Base-by-base conservation (phyloP, 2,329 filamentous ascomycete species). In the Blumeria hordei region DNA sequence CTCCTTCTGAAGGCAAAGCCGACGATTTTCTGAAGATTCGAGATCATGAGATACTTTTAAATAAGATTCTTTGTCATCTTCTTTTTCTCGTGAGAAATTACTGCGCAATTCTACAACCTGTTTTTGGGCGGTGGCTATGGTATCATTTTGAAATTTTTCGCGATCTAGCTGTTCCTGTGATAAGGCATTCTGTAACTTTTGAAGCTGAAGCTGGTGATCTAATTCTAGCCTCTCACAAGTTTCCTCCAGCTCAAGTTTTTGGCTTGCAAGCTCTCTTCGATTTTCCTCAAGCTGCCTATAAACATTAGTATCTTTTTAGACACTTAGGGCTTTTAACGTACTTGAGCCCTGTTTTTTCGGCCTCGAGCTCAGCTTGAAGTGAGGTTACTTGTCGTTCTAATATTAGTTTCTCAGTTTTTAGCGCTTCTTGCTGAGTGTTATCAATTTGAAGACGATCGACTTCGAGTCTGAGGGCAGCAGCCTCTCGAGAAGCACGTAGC, bases 311-410 rank as follows among this genome's bases (percentile, higher is more conserved):
- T 64, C 65, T 67, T 63, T 72, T 62, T 63, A 65, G 60, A 62
- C 68, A 28, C 21, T 28, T 28, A 4, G 21, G 21, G 21, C 21
- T 28, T 2, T 28, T 28, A 3, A 74, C 74, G 54, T 80, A 76
- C 60, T 81, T 76, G 8, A 76, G 71, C 3, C 79, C 74, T n/a
- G 80, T 76, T 66, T 80, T 90, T 65, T 92, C 85, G 60, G 84
- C 85, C 59, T 88, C 85, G 1, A 94, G 73, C 61, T 94, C 84
- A 45, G 86, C 80, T 66, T 94, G 84, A 2, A 88, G 67, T 1
- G 81, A 79, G 63, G 75, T 81, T 33, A 94, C 67, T 67, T 92
- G 85, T 50, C 84, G 80, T 64, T 92, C 81, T 12, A 95, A 69
- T 1, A 82, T 75, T 49, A 90, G 72, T 66, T 93, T 94, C 64